These are phyloP conservation scores for Micractinium conductrix DNA, from an alignment of 139 green algal genomes.

Conservation along the genomic window DNA sequence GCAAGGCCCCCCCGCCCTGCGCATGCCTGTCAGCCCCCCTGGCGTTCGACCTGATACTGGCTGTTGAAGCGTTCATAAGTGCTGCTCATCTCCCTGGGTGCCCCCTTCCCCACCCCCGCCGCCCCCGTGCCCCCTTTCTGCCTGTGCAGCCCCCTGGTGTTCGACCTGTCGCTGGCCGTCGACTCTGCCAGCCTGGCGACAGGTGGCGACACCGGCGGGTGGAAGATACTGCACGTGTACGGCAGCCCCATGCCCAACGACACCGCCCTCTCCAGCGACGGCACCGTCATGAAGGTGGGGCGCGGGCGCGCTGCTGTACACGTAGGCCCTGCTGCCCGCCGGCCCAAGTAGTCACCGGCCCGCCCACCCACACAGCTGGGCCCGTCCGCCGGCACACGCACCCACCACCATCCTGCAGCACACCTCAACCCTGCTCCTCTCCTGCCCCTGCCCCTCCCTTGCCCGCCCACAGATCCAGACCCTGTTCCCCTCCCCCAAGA, in stretches of 20 bases:
- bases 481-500: slow-evolving; percentile 42
- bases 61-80: too few species aligned
- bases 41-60: too few species aligned
- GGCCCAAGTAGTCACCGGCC: too few species aligned
- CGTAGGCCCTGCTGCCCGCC: not conserved
- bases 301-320: not conserved
- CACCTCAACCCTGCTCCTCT: not conserved
- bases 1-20: too few species aligned
- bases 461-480: slow-evolving; percentile 5
- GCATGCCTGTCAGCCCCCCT: not conserved
- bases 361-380: not conserved
- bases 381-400: not conserved
- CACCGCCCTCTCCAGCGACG: slow-evolving; percentile 11
- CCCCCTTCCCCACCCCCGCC: too few species aligned
- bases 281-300: slow-evolving; percentile 25
- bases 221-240: slow-evolving; percentile 38
- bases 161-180: slow-evolving; percentile 38
- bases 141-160: slow-evolving; percentile 40
- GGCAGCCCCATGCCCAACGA: slow-evolving; percentile 35
- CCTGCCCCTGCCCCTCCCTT: too few species aligned
- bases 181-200: not conserved
- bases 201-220: not conserved
- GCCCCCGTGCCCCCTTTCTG: not conserved
- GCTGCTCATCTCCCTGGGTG: too few species aligned
- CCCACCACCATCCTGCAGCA: not conserved